These are phyloP conservation scores for Stemphylium vesicarium DNA, from an alignment of 2,329 filamentous ascomycete genomes.

Conservation along the genomic window DNA sequence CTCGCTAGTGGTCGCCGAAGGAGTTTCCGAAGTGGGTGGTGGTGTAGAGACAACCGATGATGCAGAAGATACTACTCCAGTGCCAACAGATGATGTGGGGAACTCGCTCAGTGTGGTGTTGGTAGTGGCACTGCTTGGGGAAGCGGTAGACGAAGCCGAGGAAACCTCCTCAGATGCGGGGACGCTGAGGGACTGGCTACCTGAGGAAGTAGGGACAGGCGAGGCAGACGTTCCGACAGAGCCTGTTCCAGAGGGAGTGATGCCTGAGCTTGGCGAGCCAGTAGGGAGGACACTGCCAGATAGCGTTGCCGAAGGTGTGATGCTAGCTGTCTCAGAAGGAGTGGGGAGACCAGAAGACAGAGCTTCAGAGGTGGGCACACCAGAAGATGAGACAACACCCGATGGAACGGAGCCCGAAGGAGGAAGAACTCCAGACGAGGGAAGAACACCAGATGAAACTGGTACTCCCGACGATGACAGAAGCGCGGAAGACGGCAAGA, in stretches of 20 bases:
- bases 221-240: constrained; percentile 14
- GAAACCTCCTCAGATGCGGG: constrained; percentile 26
- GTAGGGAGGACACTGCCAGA: background rate
- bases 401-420: constrained; percentile 15
- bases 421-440: constrained; percentile 7
- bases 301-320: constrained; percentile 5
- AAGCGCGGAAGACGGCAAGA: constrained; percentile 1
- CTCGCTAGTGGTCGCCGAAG: constrained; percentile 10
- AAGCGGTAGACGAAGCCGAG: constrained; percentile 12
- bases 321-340: constrained; percentile 13
- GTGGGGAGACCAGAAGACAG: constrained; percentile 13
- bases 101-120: constrained; percentile 20
- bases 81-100: constrained; percentile 7
- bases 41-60: background rate
- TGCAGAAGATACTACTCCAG: background rate
- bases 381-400: constrained; percentile 16
- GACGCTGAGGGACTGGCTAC: constrained; percentile 18
- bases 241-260: constrained; percentile 14
- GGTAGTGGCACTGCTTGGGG: constrained; percentile 16
- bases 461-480: too few relatives aligned
- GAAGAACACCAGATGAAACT: constrained; percentile 13
- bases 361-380: constrained; percentile 12
- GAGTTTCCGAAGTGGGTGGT: constrained; percentile 5
- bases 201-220: constrained; percentile 9
- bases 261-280: constrained; percentile 4